Percentiles rank a stretch among this genome's conserved stretches.
These are phyloP conservation scores for Penicillium sp. DNA, from an alignment of 2,329 filamentous ascomycete species.

Conservation along the genomic window DNA sequence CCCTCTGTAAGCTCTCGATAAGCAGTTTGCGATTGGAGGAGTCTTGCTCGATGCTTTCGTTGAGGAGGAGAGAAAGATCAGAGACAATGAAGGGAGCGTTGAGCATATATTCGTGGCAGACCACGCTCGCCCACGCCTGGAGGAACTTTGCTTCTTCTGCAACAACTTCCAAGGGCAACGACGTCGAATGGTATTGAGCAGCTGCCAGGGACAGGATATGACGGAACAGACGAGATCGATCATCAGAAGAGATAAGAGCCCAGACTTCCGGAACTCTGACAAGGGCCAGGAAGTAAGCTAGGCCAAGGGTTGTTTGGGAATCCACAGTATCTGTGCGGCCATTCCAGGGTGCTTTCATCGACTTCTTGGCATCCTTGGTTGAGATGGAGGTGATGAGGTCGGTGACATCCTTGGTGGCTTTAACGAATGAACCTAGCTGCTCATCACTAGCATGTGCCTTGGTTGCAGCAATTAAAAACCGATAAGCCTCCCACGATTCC, in stretches of 20 bases:
- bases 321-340: conserved; percentile 39
- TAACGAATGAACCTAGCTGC: conserved; percentile 27
- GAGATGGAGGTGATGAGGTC: conserved; percentile 28
- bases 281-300: conserved; percentile 38
- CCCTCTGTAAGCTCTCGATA: conserved; percentile 38
- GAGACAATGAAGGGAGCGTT: conserved; percentile 34
- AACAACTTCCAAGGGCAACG: conserved; percentile 28
- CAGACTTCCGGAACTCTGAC: conserved; percentile 34
- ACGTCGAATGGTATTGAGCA: conserved; percentile 28
- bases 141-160: conserved; percentile 33
- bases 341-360: conserved; percentile 37
- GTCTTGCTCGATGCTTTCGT: conserved; percentile 34
- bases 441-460: conserved; percentile 23
- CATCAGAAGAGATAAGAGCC: conserved; percentile 31
- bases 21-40: conserved; percentile 30
- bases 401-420: conserved; percentile 27
- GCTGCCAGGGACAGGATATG: conserved; percentile 35
- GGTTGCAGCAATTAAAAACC: conserved; percentile 31
- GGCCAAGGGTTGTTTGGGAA: conserved; percentile 30
- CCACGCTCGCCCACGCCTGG: conserved; percentile 40
- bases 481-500: conserved; percentile 42
- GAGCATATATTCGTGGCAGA: conserved; percentile 43
- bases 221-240: conserved; percentile 34
- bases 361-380: conserved; percentile 26
- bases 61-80: conserved; percentile 38